Percentiles rank a stretch among this genome's conserved stretches.
Evolutionary conservation across 805 yeast genomes (phyloP).

Genomic region (Sungouiella thailandica): DNA sequence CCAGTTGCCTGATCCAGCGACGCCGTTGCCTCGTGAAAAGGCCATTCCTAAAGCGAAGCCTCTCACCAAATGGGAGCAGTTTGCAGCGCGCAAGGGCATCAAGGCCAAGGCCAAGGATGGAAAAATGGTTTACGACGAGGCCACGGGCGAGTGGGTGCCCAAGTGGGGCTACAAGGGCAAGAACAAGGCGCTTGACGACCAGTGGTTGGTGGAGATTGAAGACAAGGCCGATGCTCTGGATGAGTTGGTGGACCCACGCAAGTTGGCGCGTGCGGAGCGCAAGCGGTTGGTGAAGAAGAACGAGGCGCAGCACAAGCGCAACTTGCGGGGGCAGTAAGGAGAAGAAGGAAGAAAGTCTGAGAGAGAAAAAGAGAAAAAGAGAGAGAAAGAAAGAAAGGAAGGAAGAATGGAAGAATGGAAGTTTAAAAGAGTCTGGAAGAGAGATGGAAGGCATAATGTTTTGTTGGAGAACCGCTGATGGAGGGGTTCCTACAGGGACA

Average conservation of each 20-base stretch:
- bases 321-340: slow-evolving; percentile 41
- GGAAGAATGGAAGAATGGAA: not conserved
- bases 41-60: slow-evolving; percentile 90
- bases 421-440: too few relatives aligned
- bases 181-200: slow-evolving; percentile 80
- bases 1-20: slow-evolving; percentile 76
- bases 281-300: slow-evolving; percentile 82
- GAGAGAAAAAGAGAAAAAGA: too few relatives aligned
- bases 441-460: too few relatives aligned
- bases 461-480: too few relatives aligned
- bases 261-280: slow-evolving; percentile 75
- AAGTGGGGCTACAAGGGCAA: slow-evolving; percentile 98
- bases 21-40: slow-evolving; percentile 89
- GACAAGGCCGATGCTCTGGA: slow-evolving; percentile 51
- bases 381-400: not conserved
- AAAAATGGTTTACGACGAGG: slow-evolving; percentile 86
- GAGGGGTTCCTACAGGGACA: too few relatives aligned
- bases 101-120: slow-evolving; percentile 85
- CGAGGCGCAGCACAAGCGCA: slow-evolving; percentile 77
- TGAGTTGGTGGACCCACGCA: slow-evolving; percentile 84
- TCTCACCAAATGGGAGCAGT: slow-evolving; percentile 93
- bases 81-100: slow-evolving; percentile 95
- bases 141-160: slow-evolving; percentile 89
- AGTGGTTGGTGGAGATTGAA: slow-evolving; percentile 95
- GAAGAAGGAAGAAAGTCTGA: not conserved